These are phyloP conservation scores for Meyerozyma smithsonii DNA, from an alignment of 1,139 yeast species.

Conservation along the genomic window DNA sequence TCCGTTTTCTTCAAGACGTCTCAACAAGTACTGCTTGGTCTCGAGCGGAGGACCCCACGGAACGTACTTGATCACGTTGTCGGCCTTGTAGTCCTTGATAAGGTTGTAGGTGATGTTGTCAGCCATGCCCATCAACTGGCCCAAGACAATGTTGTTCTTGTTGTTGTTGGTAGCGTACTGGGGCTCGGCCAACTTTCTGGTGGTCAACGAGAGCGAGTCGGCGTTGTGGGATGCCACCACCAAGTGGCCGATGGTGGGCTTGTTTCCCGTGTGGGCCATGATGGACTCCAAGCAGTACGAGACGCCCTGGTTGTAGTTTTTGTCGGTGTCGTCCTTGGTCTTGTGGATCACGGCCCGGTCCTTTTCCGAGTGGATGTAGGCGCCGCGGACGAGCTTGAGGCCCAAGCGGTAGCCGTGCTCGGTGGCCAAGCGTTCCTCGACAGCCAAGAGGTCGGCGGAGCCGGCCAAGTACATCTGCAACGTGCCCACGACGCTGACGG, in stretches of 20 bases:
- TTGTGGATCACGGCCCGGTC: slow-evolving; percentile 68
- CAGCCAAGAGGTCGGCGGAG: slow-evolving; percentile 55
- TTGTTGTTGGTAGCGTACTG: slow-evolving; percentile 25
- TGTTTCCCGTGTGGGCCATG: slow-evolving; percentile 38
- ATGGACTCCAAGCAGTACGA: slow-evolving; percentile 60
- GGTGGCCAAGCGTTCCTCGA: slow-evolving; percentile 64
- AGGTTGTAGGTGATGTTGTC: slow-evolving; percentile 81
- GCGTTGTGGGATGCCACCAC: slow-evolving; percentile 92
- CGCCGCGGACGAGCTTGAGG: slow-evolving; percentile 94
- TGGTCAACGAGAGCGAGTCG: slow-evolving; percentile 70
- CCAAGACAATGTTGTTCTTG: slow-evolving; percentile 70
- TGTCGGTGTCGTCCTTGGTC: slow-evolving; percentile 74
- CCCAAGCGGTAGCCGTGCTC: slow-evolving; percentile 70
- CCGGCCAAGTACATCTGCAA: slow-evolving; percentile 87
- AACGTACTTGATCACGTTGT: slow-evolving; percentile 84
- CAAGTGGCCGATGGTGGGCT: slow-evolving; percentile 68
- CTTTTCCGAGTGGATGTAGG: slow-evolving; percentile 88
- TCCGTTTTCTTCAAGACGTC: slow-evolving; percentile 95
- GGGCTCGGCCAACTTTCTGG: slow-evolving; percentile 39
- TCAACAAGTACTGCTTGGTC: slow-evolving; percentile 82
- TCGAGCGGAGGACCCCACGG: slow-evolving; percentile 98
- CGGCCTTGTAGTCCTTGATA: slow-evolving; percentile 57
- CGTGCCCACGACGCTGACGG: slow-evolving; percentile 80
- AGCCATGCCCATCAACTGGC: slow-evolving; percentile 94
- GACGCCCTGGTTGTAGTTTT: slow-evolving; percentile 70